Evolutionary conservation across 108 stramenopile species (phyloP).

Genomic region (Cyclotella choctawhatcheeana): DNA sequence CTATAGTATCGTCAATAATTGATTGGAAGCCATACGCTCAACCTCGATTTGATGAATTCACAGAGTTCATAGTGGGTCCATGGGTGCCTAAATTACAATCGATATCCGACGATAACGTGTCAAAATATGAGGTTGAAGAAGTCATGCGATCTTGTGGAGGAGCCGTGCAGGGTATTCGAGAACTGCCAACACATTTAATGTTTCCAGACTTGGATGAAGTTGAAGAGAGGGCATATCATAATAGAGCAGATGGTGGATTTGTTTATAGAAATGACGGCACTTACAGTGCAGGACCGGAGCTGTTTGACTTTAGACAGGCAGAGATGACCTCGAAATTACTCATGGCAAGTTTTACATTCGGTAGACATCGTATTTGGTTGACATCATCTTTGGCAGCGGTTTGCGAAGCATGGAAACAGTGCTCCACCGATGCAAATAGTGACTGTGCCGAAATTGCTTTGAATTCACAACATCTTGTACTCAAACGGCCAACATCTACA

Average conservation of each 20-base stretch:
- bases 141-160: constrained; percentile 82
- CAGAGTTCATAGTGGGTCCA: constrained; percentile 43
- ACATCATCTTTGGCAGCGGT: constrained; percentile 9
- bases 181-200: constrained; percentile 32
- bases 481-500: not conserved
- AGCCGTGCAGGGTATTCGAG: constrained; percentile 75
- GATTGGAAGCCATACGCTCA: constrained; percentile 50
- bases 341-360: constrained; percentile 47
- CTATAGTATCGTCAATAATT: not conserved
- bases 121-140: constrained; percentile 59
- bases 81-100: constrained; percentile 28
- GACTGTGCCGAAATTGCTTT: not conserved
- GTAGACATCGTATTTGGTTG: constrained; percentile 21
- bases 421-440: not conserved
- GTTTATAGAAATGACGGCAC: constrained; percentile 61
- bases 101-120: not conserved
- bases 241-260: constrained; percentile 79
- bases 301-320: constrained; percentile 20
- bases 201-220: not conserved
- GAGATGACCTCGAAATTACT: constrained; percentile 5
- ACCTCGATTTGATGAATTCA: constrained; percentile 67
- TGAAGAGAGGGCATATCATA: constrained; percentile 48
- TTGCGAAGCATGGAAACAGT: constrained; percentile 8
- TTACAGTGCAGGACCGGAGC: constrained; percentile 56
- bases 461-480: not conserved